Evolutionary conservation across 208 protist species (phyloP), one percentile per base, ranked within the genome.

Genomic region (Wallacemonas sp.): DNA sequence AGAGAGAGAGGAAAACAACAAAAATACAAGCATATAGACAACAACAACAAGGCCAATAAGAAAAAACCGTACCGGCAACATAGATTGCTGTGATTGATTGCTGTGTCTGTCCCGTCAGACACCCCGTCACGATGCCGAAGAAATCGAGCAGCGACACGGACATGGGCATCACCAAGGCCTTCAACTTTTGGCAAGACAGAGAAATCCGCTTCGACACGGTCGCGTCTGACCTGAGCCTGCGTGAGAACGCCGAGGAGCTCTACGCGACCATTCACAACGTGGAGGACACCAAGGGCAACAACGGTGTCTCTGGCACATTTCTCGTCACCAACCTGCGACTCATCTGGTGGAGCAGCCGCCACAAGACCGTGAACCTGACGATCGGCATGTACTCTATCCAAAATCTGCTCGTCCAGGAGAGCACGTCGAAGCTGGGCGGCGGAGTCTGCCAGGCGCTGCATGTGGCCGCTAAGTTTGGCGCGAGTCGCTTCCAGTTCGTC

Each of bases 251-350:
- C 1, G 97, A 99, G 73, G 56, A 78, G 16, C 61, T 88, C 17
- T 90, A 94, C 52, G 85, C 94, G 47, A 83, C 72, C 21, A 76
- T 98, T 57, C 57, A 79, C 30, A 41, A 82, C 9, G 84, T 98
- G 1, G 96, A 99, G 66, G 98, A 99, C 73, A 98, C 90, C 4
- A 99, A 99, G 70, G 97, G 98, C 34, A 98, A 98, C 78, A 95
- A 87, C 62, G 97, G 97, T 17, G 80, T 97, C 58, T 71, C 68
- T 17, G 98, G 98, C 11, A 75, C 70, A 8, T 70, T 99, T 17
- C 57, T 83, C 14, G 80, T 99, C 11, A 98, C 98, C n/a, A 99
- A 99, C 72, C 74, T 99, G 17, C 85, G 98, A 0, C 41, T 99
- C 1, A 88, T 99, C 5, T 99, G 98, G 98, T 66, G 70, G 44